Conservation (phyloP, 768 basidiomycete genomes). For the Pisolithus microcarpus region DNA sequence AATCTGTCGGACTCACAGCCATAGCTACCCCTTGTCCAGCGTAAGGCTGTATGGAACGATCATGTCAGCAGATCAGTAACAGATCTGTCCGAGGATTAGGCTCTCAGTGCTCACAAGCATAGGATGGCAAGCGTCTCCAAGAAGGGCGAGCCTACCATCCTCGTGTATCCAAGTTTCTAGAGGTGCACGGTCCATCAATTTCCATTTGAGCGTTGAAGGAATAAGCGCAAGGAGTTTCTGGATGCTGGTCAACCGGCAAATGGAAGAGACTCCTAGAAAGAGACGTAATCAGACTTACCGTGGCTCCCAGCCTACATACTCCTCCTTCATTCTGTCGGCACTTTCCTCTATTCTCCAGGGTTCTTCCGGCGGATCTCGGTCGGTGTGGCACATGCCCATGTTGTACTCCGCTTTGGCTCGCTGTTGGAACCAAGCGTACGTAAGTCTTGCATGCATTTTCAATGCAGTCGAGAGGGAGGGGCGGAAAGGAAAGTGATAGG, state of each 20-base stretch:
- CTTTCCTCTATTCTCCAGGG: slow-evolving; percentile 39
- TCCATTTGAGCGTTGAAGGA: slow-evolving; percentile 39
- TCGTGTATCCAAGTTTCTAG: slow-evolving; percentile 44
- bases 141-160: slow-evolving; percentile 35
- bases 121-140: slow-evolving; percentile 53
- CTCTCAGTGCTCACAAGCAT: slow-evolving; percentile 33
- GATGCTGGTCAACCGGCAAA: slow-evolving; percentile 21
- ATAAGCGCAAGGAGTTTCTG: slow-evolving; percentile 41
- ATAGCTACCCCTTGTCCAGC: slow-evolving; percentile 50
- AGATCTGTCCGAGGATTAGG: not conserved
- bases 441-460: no score
- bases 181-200: slow-evolving; percentile 42
- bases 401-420: slow-evolving; percentile 38
- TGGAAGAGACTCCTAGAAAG: no score
- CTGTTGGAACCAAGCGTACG: slow-evolving; percentile 2
- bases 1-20: slow-evolving; percentile 32
- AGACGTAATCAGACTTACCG: slow-evolving; percentile 24
- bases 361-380: slow-evolving; percentile 29
- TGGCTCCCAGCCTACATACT: slow-evolving; percentile 45
- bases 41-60: slow-evolving; percentile 32
- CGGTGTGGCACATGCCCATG: slow-evolving; percentile 38
- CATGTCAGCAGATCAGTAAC: not conserved
- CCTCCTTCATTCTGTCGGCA: slow-evolving; percentile 38
- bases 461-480: no score
- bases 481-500: no score